A percentile compares a stretch with the other conserved stretches of the same genome.
Evolutionary conservation across 2,329 filamentous ascomycete species (phyloP).

Genomic region (Aspergillus sp.): DNA sequence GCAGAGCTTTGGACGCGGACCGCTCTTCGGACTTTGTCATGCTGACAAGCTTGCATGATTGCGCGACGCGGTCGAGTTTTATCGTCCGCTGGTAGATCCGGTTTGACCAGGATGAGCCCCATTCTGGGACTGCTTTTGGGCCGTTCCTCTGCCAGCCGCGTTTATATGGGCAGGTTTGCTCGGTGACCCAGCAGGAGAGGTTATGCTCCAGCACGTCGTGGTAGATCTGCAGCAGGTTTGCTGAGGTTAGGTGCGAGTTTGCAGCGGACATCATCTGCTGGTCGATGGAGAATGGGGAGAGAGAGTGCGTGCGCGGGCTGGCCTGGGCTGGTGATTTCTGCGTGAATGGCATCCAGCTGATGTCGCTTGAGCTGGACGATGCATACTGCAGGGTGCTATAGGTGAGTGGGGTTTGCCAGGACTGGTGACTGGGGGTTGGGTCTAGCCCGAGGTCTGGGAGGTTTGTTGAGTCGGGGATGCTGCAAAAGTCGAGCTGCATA

Average conservation of each 20-base stretch:
- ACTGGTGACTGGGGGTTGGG: too few relatives aligned
- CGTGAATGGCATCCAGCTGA: background rate
- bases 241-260: background rate
- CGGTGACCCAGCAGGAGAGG: background rate
- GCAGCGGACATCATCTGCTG: background rate
- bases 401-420: background rate
- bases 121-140: background rate
- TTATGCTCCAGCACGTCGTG: background rate
- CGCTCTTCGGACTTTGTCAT: background rate
- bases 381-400: background rate
- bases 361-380: background rate
- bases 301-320: background rate
- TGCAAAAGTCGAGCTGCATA: too few relatives aligned
- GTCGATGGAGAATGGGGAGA: background rate
- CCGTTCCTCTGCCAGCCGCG: background rate
- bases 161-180: background rate
- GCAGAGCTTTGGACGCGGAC: background rate
- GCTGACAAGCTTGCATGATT: background rate
- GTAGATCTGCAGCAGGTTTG: background rate
- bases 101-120: background rate
- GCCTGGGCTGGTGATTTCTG: background rate
- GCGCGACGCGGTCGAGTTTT: background rate
- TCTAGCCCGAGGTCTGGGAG: too few relatives aligned
- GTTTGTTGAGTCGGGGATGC: too few relatives aligned
- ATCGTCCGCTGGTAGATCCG: background rate